These are phyloP conservation scores for Capsicum pubescens DNA, from an alignment of 257 asterid genomes.

Conservation along the genomic window DNA sequence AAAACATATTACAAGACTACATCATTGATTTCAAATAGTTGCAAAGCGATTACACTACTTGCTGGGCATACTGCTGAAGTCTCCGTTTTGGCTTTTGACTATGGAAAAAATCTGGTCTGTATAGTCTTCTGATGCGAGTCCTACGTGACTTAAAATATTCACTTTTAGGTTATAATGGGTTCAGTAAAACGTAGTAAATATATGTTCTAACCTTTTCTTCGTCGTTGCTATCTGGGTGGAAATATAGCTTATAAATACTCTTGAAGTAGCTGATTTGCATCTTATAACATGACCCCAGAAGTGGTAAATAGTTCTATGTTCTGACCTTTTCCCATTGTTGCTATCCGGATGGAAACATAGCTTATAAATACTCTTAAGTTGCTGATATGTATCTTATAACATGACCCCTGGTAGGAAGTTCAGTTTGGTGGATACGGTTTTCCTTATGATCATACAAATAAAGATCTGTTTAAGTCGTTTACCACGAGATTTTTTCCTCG, in stretches of 20 bases:
- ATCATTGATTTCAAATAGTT: constrained; percentile 92
- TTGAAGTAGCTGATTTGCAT: neutral
- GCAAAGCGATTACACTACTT: constrained; percentile 90
- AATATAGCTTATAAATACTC: neutral
- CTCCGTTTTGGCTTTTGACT: constrained; percentile 85
- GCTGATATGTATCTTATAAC: neutral
- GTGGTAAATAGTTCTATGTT: neutral
- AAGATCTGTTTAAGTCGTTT: neutral
- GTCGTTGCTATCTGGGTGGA: neutral
- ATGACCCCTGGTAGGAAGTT: neutral
- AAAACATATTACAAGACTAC: constrained; percentile 97
- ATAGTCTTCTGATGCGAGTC: constrained; percentile 2
- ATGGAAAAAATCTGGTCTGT: constrained; percentile 91
- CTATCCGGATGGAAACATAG: neutral
- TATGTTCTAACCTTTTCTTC: neutral
- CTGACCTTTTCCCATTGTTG: neutral
- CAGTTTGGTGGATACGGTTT: neutral
- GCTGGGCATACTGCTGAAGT: constrained; percentile 94
- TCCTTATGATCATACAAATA: constrained; percentile 17
- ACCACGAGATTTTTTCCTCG: neutral
- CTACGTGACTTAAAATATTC: neutral
- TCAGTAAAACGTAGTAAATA: neutral
- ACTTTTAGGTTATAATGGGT: neutral
- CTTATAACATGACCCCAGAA: neutral
- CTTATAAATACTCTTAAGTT: neutral